Evolutionary conservation across 306 rosid species (phyloP), one percentile per base, ranked within the genome.

Genomic region (Acacia crassicarpa): DNA sequence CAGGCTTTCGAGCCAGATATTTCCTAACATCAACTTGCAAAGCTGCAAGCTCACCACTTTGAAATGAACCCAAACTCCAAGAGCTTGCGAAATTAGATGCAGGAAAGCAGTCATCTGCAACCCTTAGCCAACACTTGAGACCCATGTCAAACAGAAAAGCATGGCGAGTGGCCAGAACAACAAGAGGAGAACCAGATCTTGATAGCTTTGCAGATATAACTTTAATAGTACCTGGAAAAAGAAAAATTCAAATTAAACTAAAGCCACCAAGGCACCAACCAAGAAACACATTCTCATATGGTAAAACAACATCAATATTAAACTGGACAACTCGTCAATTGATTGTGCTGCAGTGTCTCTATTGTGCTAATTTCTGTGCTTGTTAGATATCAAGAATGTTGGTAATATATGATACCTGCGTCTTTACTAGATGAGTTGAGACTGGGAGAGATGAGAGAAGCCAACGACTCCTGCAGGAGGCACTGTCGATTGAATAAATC

Each of bases 11-110:
- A 46, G 99, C 97, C 87, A 95, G 82, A 87, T 93, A 95, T 85
- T 95, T 95, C 91, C 97, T 86, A 75, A 93, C 92, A 85, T 95
- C 99, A 78, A 95, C 97, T 91, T 95, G 99, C 88, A 95, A 87
- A 59, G 91, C 92, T 68, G 99, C 98, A 74, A 95, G 91, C 86
- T 95, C 99, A 22, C 98, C 98, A 62, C 94, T 90, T 84, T 91
- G 99, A 80, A 89, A 67, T 49, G 99, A 95, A 80, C 97, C 95
- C 77, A 91, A 85, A 90, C 93, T 94, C 98, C 96, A 95, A 41
- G 98, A 93, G 89, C 97, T 93, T 72, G 99, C 90, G 82, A 95
- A 95, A 83, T 95, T 95, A 72, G 99, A 95, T 77, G 93, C 99
- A 69, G 97, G 97, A 84, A 95, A 93, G 88, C 98, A 93, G 80